A percentile compares a stretch with the other conserved stretches of the same genome.
Evolutionary conservation across 345 rosid genomes (phyloP).

Genomic region (Corymbia maculata): DNA sequence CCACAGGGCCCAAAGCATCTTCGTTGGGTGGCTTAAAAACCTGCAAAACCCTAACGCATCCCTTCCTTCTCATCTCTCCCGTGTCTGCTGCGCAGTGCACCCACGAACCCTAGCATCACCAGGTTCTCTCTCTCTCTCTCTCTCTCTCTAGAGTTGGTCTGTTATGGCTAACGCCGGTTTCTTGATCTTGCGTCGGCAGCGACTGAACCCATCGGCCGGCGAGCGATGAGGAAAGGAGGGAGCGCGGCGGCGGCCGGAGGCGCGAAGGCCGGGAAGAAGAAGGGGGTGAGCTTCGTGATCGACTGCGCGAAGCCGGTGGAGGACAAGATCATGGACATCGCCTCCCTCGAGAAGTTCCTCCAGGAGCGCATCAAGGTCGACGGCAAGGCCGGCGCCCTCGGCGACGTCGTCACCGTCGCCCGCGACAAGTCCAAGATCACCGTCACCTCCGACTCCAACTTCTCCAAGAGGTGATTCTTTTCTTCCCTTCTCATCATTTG

Average conservation of each 20-base stretch:
- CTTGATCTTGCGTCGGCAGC: background rate
- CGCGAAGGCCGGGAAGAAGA: conserved; percentile 27
- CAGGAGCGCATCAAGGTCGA: conserved; percentile 47
- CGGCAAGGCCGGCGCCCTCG: conserved; percentile 38
- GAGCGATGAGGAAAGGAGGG: conserved; percentile 4
- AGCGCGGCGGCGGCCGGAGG: background rate
- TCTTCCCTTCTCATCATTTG: background rate
- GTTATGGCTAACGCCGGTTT: background rate
- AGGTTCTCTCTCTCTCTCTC: background rate
- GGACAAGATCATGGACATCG: conserved; percentile 40
- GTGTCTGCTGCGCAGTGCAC: background rate
- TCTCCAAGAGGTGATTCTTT: conserved; percentile 24
- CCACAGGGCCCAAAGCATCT: background rate
- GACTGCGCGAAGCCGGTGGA: conserved; percentile 40
- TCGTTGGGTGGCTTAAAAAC: background rate
- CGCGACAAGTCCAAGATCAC: conserved; percentile 34
- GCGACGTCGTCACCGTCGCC: conserved; percentile 21
- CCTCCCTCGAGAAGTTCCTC: conserved; percentile 40
- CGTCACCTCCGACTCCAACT: conserved; percentile 24
- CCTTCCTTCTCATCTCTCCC: background rate
- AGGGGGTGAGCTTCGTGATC: conserved; percentile 26
- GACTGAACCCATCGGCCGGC: background rate
- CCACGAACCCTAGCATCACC: background rate
- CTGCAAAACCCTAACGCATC: background rate
- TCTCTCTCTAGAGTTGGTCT: background rate